Conservation (phyloP, 2,329 filamentous ascomycete genomes). For the Alternaria sp. region DNA sequence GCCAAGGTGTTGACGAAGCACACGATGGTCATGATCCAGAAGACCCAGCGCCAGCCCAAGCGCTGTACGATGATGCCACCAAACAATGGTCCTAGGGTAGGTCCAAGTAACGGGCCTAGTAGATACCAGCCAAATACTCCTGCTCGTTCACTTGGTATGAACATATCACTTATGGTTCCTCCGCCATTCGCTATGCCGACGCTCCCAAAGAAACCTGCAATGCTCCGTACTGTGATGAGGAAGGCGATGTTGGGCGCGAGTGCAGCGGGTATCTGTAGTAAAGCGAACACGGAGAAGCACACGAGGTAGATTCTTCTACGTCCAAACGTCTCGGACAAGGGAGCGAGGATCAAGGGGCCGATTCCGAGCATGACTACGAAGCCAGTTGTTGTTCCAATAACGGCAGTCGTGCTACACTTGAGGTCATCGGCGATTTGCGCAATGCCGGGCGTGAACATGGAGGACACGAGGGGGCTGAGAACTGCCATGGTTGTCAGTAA, state of each 20-base stretch:
- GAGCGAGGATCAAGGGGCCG: conserved; percentile 57
- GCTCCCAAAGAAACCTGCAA: conserved; percentile 61
- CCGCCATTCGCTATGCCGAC: conserved; percentile 62
- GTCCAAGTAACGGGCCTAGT: conserved; percentile 55
- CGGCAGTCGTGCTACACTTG: conserved; percentile 50
- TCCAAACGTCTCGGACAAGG: conserved; percentile 58
- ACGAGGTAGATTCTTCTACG: conserved; percentile 55
- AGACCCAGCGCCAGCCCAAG: conserved; percentile 59
- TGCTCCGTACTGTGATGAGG: conserved; percentile 56
- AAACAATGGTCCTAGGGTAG: conserved; percentile 54
- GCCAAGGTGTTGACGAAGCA: conserved; percentile 53
- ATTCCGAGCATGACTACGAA: conserved; percentile 61
- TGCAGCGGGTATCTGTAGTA: conserved; percentile 59
- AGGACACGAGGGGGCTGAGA: conserved; percentile 57
- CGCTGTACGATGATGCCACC: conserved; percentile 56
- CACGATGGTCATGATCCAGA: conserved; percentile 57
- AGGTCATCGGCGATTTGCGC: conserved; percentile 59
- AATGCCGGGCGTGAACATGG: conserved; percentile 63
- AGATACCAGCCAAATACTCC: conserved; percentile 58
- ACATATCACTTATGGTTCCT: conserved; percentile 63
- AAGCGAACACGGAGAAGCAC: conserved; percentile 56
- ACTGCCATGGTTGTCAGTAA: conserved; percentile 37
- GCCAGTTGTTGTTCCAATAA: conserved; percentile 60
- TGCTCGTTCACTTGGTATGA: conserved; percentile 55
- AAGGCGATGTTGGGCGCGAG: conserved; percentile 57